phyloP scores from a whole-genome alignment of 2,329 filamentous ascomycete species.

The Monascus ruber region DNA sequence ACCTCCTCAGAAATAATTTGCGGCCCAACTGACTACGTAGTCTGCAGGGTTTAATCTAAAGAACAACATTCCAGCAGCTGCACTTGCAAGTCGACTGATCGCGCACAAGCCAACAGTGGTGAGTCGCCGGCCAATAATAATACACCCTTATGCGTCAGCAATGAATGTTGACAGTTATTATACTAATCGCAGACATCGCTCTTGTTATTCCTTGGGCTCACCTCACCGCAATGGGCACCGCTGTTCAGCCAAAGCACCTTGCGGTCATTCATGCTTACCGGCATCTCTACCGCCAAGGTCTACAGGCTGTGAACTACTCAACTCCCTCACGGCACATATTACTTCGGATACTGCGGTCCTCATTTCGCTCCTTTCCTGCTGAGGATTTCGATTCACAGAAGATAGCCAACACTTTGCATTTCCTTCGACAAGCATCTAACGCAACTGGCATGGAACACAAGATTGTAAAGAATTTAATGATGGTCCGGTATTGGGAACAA shows the following conservation, averaged over 20 bases:
- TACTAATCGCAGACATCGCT: too few relatives aligned
- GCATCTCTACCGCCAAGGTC: conserved; percentile 41
- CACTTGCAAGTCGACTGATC: too few relatives aligned
- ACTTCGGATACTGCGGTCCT: conserved; percentile 31
- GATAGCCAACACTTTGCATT: conserved; percentile 35
- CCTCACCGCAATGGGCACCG: not conserved
- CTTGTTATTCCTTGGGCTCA: too few relatives aligned
- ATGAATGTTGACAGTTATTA: too few relatives aligned
- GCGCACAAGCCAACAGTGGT: too few relatives aligned
- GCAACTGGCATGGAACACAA: conserved; percentile 34
- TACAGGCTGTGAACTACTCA: conserved; percentile 47
- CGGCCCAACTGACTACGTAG: too few relatives aligned
- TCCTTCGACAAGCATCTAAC: conserved; percentile 31
- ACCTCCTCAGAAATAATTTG: too few relatives aligned
- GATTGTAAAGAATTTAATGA: conserved; percentile 35
- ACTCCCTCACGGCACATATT: conserved; percentile 45
- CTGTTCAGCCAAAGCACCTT: not conserved
- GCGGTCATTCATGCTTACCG: conserved; percentile 44
- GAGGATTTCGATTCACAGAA: conserved; percentile 27
- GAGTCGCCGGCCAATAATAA: too few relatives aligned
- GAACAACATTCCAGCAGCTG: too few relatives aligned
- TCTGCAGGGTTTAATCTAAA: too few relatives aligned
- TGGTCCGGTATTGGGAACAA: conserved; percentile 33
- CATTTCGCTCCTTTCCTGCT: conserved; percentile 28
- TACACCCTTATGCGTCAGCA: too few relatives aligned